Conservation (phyloP, 345 rosid species). For the Lagerstroemia speciosa region DNA sequence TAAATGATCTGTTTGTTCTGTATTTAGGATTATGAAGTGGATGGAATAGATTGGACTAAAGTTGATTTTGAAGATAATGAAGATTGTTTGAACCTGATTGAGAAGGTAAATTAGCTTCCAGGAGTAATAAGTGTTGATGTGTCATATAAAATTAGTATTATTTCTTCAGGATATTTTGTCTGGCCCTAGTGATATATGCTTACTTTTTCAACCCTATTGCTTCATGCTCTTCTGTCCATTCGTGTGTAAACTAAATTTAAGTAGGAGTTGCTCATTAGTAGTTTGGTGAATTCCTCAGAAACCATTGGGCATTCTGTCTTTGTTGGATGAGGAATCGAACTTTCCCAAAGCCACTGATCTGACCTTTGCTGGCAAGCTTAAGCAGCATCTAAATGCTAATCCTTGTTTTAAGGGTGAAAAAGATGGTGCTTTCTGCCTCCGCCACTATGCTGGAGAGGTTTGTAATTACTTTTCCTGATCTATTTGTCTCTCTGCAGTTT, state of each 20-base stretch:
- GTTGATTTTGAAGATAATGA: constrained; percentile 86
- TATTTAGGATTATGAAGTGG: constrained; percentile 86
- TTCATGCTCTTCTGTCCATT: neutral
- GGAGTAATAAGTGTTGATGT: neutral
- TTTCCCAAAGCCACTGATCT: constrained; percentile 82
- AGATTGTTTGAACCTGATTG: constrained; percentile 82
- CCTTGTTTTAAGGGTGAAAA: constrained; percentile 81
- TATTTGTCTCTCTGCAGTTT: neutral
- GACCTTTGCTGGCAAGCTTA: constrained; percentile 79
- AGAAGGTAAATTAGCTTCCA: constrained; percentile 44
- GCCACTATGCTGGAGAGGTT: constrained; percentile 94
- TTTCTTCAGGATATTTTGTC: neutral
- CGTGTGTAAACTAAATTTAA: neutral
- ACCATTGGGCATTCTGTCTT: constrained; percentile 74
- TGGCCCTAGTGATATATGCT: neutral
- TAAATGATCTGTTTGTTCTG: constrained; percentile 27
- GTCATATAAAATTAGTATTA: neutral
- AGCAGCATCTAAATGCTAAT: constrained; percentile 63
- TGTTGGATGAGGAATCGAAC: constrained; percentile 88
- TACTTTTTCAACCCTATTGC: neutral
- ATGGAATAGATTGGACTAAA: constrained; percentile 88
- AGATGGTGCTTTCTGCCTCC: constrained; percentile 70
- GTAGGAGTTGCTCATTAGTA: neutral
- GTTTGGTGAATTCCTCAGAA: constrained; percentile 41
- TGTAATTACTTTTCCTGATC: constrained; percentile 13